Base-by-base conservation (phyloP, 1,284 basidiomycete genomes). In the Bondarzewia mesenterica region DNA sequence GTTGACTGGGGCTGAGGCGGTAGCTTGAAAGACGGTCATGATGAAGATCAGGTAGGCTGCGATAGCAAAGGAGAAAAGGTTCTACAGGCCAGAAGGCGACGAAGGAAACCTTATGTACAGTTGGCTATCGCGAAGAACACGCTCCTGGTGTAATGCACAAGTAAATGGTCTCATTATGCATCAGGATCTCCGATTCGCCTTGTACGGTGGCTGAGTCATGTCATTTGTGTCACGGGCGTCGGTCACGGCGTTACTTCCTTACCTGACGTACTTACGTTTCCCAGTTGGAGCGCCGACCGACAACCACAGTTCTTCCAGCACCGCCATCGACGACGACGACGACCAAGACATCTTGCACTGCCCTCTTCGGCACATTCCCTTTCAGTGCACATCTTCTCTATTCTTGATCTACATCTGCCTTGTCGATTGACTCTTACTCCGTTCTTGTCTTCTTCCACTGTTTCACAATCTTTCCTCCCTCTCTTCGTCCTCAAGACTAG, bases 1-100 rank as follows among this genome's bases (percentile, higher is more conserved):
- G 70, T 97, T 97, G 55, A 96, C 93, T 3, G 93, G 93, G 1
- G 93, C 93, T 50, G 92, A 89, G 10, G 85, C 84, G 18, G 93
- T 97, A 5, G 92, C 93, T 73, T 92, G 83, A 72, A 82, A 83
- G 58, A 86, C 59, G 49, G 78, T 60, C 82, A 85, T 86, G 59
- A 58, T 63, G 65, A 63, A 50, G 50, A 49, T 46, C 53, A 49
- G 42, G 49, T 42, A 42, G 54, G 37, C n/a, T n/a, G 25, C 40
- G 45, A 37, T 18, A 35, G 37, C 7, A 7, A 16, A 16, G 37
- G 20, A 39, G 15, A 2, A 8, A 16, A 16, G 37, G n/a, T 8
- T 12, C 2, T 16, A 21, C 37, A 39, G 37, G n/a, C n/a, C n/a
- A n/a, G n/a, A n/a, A n/a, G n/a, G n/a, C n/a, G n/a, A 21, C 18